Evolutionary conservation across 1,284 basidiomycete genomes (phyloP), one percentile per base, ranked within the genome.

Genomic region (Moesziomyces antarcticus): DNA sequence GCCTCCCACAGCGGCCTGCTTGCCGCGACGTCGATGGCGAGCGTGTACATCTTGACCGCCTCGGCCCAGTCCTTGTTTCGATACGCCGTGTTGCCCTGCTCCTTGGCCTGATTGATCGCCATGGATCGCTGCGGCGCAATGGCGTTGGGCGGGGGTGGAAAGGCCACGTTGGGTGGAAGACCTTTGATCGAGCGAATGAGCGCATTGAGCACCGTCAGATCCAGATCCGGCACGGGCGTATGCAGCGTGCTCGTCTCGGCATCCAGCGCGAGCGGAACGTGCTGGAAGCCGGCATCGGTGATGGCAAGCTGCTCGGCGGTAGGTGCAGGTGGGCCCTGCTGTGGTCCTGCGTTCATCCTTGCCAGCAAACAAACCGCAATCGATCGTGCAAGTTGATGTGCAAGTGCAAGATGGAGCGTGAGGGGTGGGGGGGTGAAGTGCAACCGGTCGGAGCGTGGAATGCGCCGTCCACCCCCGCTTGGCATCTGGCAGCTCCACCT

Each of bases 1-100:
- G 89, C 87, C 84, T 99, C 96, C 93, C 95, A 98, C 40, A 93
- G 90, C 11, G 94, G 92, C 40, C 96, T 89, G 64, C 92, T 91
- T 0, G 90, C 86, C 1, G 94, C 94, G 52, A 95, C 88, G 78
- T 89, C 89, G 30, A 92, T 90, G 40, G 94, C 93, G 78, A 91
- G 88, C 21, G 91, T 92, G 86, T 98, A 99, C 56, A 90, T 89
- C 75, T 89, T 87, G 72, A 97, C 89, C 1, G 96, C 94, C 43
- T 89, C 87, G n/a, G 86, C 86, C 82, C 90, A 90, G 71, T 92
- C 85, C 48, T 78, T 70, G 58, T 78, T 75, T 18, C 75, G 63
- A 56, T 76, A 84, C 5, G 76, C 74, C 9, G 69, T 71, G 51
- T 82, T 82, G 56, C 82, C 82, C 46, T 79, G 70, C 41, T 83